Conservation (phyloP, 768 basidiomycete genomes). For the Heimioporus sp. region DNA sequence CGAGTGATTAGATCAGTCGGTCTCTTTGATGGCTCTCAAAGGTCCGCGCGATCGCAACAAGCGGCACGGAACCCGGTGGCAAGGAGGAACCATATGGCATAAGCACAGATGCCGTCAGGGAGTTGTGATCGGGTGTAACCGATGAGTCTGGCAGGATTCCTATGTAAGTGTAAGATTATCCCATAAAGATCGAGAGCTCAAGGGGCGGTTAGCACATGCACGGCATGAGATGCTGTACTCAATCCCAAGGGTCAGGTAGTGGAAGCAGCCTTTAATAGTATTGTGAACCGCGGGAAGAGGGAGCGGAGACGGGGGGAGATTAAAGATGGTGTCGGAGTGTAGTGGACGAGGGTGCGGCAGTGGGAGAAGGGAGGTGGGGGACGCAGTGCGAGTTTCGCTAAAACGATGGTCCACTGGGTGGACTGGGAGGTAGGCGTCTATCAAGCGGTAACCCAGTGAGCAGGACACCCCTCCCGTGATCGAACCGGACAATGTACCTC, state of each 20-base stretch:
- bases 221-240: slow-evolving; percentile 19
- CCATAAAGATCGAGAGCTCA: slow-evolving; percentile 12
- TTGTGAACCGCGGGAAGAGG: slow-evolving; percentile 11
- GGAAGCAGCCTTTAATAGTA: slow-evolving; percentile 10
- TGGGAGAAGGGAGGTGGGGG: background rate
- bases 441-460: slow-evolving; percentile 18
- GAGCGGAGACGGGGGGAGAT: background rate
- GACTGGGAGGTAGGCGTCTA: slow-evolving; percentile 14
- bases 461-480: slow-evolving; percentile 11
- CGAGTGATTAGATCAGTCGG: slow-evolving; percentile 25
- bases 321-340: background rate
- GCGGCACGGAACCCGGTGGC: slow-evolving; percentile 31
- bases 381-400: slow-evolving; percentile 1
- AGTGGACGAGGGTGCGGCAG: background rate
- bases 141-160: slow-evolving; percentile 4
- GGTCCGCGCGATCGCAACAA: slow-evolving; percentile 24
- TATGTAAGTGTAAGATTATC: slow-evolving; percentile 16
- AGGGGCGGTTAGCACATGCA: slow-evolving; percentile 14
- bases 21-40: slow-evolving; percentile 10
- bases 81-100: slow-evolving; percentile 23
- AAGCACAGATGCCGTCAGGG: slow-evolving; percentile 25
- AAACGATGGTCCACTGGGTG: slow-evolving; percentile 7
- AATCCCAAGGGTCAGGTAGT: slow-evolving; percentile 21
- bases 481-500: slow-evolving; percentile 33
- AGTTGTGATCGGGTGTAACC: slow-evolving; percentile 26